Evolutionary conservation across 768 basidiomycete species (phyloP).

Genomic region (Cyclocybe cylindracea): DNA sequence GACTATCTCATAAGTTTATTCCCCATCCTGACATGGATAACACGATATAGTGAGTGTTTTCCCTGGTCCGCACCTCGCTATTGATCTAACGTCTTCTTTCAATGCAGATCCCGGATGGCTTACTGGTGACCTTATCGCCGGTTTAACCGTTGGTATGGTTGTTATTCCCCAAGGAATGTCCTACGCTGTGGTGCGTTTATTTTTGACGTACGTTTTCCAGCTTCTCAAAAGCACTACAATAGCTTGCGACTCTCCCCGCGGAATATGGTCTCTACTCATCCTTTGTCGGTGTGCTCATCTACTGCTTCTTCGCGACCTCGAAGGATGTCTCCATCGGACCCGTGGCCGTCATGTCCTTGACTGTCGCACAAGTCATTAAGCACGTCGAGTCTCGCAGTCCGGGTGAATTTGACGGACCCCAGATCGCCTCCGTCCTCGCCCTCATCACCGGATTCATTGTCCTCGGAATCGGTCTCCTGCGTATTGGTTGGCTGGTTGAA

Average conservation of each 20-base stretch:
- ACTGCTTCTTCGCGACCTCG: conserved; percentile 94
- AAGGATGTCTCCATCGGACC: conserved; percentile 99
- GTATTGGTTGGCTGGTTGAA: conserved; percentile 93
- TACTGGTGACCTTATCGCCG: conserved; percentile 85
- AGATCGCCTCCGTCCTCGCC: conserved; percentile 84
- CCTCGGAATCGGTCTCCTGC: conserved; percentile 83
- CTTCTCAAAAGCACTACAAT: not conserved
- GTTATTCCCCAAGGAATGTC: conserved; percentile 95
- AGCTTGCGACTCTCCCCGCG: conserved; percentile 83
- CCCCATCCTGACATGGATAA: conserved; percentile 84
- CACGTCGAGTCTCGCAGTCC: conserved; percentile 57
- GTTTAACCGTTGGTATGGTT: conserved; percentile 92
- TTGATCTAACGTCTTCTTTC: not conserved
- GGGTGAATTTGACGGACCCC: conserved; percentile 59
- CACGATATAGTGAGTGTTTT: conserved; percentile 72
- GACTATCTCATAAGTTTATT: conserved; percentile 76
- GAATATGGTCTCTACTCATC: conserved; percentile 95
- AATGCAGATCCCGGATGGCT: conserved; percentile 73
- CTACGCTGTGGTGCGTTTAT: conserved; percentile 63
- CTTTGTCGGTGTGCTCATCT: conserved; percentile 84
- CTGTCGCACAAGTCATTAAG: conserved; percentile 78
- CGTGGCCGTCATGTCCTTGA: conserved; percentile 97
- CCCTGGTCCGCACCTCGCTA: not conserved
- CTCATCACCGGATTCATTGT: conserved; percentile 92
- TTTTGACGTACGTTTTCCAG: not conserved